These are phyloP conservation scores for Annulohypoxylon nitens DNA, from an alignment of 495 filamentous ascomycete species.

Conservation along the genomic window DNA sequence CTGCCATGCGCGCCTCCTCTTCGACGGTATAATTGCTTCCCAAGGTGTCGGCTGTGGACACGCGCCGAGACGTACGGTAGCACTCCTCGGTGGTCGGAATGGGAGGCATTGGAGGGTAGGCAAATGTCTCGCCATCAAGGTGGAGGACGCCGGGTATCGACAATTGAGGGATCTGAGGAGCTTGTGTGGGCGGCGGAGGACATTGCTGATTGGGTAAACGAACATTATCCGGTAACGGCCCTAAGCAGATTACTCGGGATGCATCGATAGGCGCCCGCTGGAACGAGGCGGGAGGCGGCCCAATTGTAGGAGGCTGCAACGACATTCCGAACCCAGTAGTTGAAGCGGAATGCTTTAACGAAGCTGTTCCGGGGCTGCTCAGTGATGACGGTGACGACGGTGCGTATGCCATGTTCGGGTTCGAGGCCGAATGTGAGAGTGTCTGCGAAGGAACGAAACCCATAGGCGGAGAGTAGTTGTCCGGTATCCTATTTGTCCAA, in stretches of 20 bases:
- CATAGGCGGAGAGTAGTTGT: constrained; percentile 60
- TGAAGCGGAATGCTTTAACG: constrained; percentile 54
- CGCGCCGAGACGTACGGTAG: constrained; percentile 36
- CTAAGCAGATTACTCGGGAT: constrained; percentile 64
- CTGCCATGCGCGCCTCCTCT: constrained; percentile 61
- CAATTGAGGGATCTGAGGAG: constrained; percentile 12
- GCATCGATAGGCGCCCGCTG: constrained; percentile 65
- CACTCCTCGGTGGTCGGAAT: constrained; percentile 32
- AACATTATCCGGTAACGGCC: constrained; percentile 64
- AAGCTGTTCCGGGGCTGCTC: constrained; percentile 51
- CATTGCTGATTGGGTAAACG: constrained; percentile 55
- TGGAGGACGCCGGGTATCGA: constrained; percentile 56
- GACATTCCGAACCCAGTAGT: constrained; percentile 50
- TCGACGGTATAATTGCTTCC: constrained; percentile 66
- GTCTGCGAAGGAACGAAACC: constrained; percentile 49
- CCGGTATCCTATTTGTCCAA: constrained; percentile 54
- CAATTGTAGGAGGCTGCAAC: constrained; percentile 40
- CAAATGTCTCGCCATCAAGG: constrained; percentile 48
- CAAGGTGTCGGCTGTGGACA: constrained; percentile 59
- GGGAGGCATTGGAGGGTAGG: constrained; percentile 38
- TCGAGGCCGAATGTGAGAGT: constrained; percentile 48
- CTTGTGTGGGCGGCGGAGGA: neutral
- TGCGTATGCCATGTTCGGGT: constrained; percentile 50
- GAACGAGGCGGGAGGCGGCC: constrained; percentile 53
- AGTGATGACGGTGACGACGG: constrained; percentile 55